Evolutionary conservation across 2,329 filamentous ascomycete genomes (phyloP), one percentile per base, ranked within the genome.

Genomic region (Nigrospora sphaerica): DNA sequence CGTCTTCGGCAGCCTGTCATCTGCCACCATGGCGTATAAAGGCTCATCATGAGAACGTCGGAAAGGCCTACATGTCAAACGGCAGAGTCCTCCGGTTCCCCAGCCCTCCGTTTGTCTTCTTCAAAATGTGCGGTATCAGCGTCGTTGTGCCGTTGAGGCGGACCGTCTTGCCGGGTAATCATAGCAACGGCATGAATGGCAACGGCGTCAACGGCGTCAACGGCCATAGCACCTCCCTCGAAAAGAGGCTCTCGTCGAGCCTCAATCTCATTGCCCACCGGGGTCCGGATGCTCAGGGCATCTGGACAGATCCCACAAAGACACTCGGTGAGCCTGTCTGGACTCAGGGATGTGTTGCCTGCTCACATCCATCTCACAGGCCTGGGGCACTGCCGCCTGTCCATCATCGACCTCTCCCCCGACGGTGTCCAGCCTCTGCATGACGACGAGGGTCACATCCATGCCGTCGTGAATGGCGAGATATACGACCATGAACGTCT

Each of bases 391-490:
- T 68, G 67, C 39, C 68, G 75, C n/a, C 62, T 78, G 11, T 66
- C 73, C 14, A 78, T 78, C 55, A 74, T 75, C 50, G 75, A 79
- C 51, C 66, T 78, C 0, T 69, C 66, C 9, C 58, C 67, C 0
- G 58, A 59, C n/a, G 76, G 71, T 2, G 55, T 58, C 5, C 76
- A 78, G 51, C 76, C 75, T 2, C 58, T 74, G 39, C 65, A 70
- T 45, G 61, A 64, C 50, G 47, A 53, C 11, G 58, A 67, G 14
- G 57, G 59, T 17, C 50, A 52, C 1, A 63, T 81, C 16, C 75
- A 80, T 55, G 75, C 75, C 2, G 70, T 81, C n/a, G 73, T 81
- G 19, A 80, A 78, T 48, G 77, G 78, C 28, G 77, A 81, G 56
- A 65, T 81, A n/a, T 81, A 81, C 54, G 71, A 73, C 50, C 64